Evolutionary conservation across 1,284 basidiomycete genomes (phyloP).

Genomic region (Cutaneotrichosporon cavernicola): DNA sequence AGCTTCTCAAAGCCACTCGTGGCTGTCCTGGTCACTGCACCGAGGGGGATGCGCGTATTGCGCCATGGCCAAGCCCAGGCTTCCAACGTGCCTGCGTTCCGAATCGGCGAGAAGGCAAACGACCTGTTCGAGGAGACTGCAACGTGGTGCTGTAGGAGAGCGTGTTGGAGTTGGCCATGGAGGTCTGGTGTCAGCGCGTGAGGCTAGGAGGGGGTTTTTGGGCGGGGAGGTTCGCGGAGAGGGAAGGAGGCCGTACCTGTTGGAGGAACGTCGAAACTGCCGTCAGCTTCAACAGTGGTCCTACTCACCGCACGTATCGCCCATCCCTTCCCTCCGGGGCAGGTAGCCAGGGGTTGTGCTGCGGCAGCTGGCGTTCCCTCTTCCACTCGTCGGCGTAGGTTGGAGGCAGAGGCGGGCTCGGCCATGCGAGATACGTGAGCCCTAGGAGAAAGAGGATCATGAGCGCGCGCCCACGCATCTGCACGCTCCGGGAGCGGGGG

Average conservation of each 20-base stretch:
- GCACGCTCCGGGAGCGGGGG: background rate
- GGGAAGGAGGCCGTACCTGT: background rate
- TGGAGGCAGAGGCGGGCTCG: conserved; percentile 44
- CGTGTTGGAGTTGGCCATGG: conserved; percentile 39
- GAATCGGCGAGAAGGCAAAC: conserved; percentile 47
- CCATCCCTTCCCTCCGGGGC: conserved; percentile 37
- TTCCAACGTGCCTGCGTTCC: conserved; percentile 41
- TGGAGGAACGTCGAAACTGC: conserved; percentile 45
- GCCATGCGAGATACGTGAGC: conserved; percentile 16
- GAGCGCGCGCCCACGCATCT: background rate
- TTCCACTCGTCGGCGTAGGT: conserved; percentile 37
- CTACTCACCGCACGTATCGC: conserved; percentile 43
- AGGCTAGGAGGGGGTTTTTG: conserved; percentile 24
- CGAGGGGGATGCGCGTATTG: conserved; percentile 43
- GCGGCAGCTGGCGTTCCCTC: conserved; percentile 23
- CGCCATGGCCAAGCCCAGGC: conserved; percentile 48
- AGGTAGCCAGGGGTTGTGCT: conserved; percentile 26
- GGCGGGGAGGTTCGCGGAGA: background rate
- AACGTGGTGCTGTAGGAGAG: conserved; percentile 48
- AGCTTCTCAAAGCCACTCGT: conserved; percentile 46
- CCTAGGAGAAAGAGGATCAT: background rate
- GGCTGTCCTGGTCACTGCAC: conserved; percentile 42
- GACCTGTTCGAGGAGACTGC: conserved; percentile 45
- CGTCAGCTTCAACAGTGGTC: background rate
- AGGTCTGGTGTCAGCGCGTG: conserved; percentile 36